phyloP scores from a whole-genome alignment of 176 grass and related monocot genomes.

The Urochloa ruziziensis region DNA sequence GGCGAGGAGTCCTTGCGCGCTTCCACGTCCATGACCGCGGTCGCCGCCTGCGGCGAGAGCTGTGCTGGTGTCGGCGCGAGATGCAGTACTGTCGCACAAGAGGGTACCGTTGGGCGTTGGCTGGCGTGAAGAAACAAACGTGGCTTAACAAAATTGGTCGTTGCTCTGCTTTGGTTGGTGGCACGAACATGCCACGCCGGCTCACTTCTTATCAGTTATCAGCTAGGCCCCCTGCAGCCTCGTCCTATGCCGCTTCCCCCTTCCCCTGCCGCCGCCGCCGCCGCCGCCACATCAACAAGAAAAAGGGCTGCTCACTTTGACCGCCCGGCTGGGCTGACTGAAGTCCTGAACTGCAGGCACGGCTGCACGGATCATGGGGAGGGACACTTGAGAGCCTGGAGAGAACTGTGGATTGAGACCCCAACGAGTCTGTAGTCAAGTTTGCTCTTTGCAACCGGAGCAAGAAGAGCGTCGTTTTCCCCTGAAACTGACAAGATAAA shows the following conservation, averaged over 20 bases:
- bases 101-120: not conserved
- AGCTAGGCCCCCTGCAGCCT: not conserved
- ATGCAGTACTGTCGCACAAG: too few relatives aligned
- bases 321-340: not conserved
- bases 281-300: not conserved
- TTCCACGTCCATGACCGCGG: conserved; percentile 49
- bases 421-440: not conserved
- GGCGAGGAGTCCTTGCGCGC: not conserved
- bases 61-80: too few relatives aligned
- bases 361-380: not conserved
- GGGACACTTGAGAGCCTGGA: not conserved
- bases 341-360: too few relatives aligned
- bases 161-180: not conserved
- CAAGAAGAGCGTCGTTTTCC: not conserved
- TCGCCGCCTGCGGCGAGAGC: too few relatives aligned
- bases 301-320: not conserved
- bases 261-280: too few relatives aligned
- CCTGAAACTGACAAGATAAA: not conserved
- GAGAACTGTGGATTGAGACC: not conserved
- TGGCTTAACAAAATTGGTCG: not conserved
- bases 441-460: not conserved
- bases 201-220: not conserved
- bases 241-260: not conserved
- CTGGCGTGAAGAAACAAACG: not conserved
- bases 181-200: not conserved